phyloP scores from a whole-genome alignment of 371 early-diverging fungal species.

The Mortierella sp. region DNA sequence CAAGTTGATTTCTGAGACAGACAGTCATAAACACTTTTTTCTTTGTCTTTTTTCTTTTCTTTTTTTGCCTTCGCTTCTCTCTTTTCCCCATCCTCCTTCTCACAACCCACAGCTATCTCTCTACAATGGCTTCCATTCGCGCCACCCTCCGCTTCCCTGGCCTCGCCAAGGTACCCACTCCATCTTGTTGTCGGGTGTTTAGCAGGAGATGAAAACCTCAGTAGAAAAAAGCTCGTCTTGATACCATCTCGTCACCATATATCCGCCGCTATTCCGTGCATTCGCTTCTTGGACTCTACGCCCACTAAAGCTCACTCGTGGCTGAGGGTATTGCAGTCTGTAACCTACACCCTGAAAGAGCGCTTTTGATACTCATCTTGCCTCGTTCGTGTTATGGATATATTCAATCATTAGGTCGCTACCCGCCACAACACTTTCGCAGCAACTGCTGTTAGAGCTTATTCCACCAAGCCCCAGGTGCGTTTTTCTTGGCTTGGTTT shows the following conservation, averaged over 20 bases:
- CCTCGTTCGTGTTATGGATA: too few relatives aligned
- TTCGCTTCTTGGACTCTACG: too few relatives aligned
- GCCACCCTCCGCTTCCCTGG: conserved; percentile 48
- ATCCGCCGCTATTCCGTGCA: too few relatives aligned
- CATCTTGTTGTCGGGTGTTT: not conserved
- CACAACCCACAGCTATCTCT: conserved; percentile 6
- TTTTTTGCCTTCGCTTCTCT: conserved; percentile 1
- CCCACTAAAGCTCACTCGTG: too few relatives aligned
- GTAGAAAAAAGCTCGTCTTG: not conserved
- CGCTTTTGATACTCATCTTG: too few relatives aligned
- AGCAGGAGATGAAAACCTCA: too few relatives aligned
- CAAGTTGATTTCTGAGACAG: not conserved
- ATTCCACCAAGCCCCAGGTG: conserved; percentile 56
- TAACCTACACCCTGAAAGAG: too few relatives aligned
- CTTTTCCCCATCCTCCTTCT: not conserved
- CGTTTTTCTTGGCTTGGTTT: conserved; percentile 4
- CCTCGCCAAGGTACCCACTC: conserved; percentile 45
- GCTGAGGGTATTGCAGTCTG: too few relatives aligned
- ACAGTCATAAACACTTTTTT: not conserved
- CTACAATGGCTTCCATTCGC: conserved; percentile 50
- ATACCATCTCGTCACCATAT: not conserved
- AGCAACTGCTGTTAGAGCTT: conserved; percentile 39
- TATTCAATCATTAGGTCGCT: conserved; percentile 32
- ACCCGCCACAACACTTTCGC: conserved; percentile 48
- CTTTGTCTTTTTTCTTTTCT: conserved; percentile 9